A percentile compares a stretch with the other conserved stretches of the same genome.
Conservation (phyloP, 495 filamentous ascomycete genomes). For the Hyaloscypha variabilis region DNA sequence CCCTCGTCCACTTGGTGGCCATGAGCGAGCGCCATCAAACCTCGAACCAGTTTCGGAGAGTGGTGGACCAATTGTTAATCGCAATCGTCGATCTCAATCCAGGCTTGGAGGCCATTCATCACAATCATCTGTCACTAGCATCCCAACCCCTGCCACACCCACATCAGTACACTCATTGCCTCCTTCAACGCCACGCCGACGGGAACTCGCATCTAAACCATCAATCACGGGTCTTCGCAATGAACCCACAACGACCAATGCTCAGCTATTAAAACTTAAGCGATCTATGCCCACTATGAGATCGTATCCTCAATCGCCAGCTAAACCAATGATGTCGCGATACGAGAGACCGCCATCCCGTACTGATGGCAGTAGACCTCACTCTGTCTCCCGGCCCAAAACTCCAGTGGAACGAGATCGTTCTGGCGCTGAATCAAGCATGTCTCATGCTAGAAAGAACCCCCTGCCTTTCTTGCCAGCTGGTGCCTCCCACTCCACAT, state of each 20-base stretch:
- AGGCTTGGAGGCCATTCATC: slow-evolving; percentile 64
- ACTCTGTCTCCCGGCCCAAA: slow-evolving; percentile 61
- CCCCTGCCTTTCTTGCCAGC: slow-evolving; percentile 82
- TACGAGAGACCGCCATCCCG: slow-evolving; percentile 54
- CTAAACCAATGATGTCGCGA: slow-evolving; percentile 43
- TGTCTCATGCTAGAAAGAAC: slow-evolving; percentile 55
- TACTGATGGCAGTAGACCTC: slow-evolving; percentile 43
- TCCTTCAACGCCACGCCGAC: slow-evolving; percentile 60
- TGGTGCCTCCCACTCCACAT: slow-evolving; percentile 70
- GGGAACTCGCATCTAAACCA: slow-evolving; percentile 57
- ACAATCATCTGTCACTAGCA: slow-evolving; percentile 63
- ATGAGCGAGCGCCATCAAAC: slow-evolving; percentile 69
- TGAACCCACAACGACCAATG: slow-evolving; percentile 69
- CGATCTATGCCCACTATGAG: slow-evolving; percentile 85
- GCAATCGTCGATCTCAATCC: slow-evolving; percentile 60
- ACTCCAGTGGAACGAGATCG: slow-evolving; percentile 68
- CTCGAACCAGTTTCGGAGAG: slow-evolving; percentile 93
- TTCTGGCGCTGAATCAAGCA: slow-evolving; percentile 51
- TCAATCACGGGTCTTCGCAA: slow-evolving; percentile 52
- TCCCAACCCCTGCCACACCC: slow-evolving; percentile 58
- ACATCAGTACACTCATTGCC: slow-evolving; percentile 49
- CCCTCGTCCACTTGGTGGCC: slow-evolving; percentile 64
- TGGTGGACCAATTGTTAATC: slow-evolving; percentile 66
- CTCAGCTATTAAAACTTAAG: slow-evolving; percentile 80
- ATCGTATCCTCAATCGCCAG: slow-evolving; percentile 46